A percentile compares a stretch with the other conserved stretches of the same genome.
phyloP scores from a whole-genome alignment of 306 rosid species.

The Citrullus amarus region DNA sequence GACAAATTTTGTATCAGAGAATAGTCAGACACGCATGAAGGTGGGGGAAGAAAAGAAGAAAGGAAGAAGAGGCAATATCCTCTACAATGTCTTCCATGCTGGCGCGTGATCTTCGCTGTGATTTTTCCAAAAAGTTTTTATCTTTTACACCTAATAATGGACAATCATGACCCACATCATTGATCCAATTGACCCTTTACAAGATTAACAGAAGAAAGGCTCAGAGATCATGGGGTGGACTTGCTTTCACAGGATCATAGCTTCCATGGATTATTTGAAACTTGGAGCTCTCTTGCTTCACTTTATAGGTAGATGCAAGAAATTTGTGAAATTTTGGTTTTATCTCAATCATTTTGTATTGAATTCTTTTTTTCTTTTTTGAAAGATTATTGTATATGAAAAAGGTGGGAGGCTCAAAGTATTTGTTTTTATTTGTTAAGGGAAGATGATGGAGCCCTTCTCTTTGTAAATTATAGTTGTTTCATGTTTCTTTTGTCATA shows the following conservation, averaged over 20 bases:
- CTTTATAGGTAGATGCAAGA: not conserved
- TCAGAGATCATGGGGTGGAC: not conserved
- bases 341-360: slow-evolving; percentile 2
- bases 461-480: not conserved
- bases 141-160: not conserved
- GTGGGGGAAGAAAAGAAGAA: not conserved
- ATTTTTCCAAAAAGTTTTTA: not conserved
- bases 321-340: not conserved
- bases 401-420: not conserved
- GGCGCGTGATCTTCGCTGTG: slow-evolving; percentile 1
- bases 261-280: not conserved
- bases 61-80: slow-evolving; percentile 6
- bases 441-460: not conserved
- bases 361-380: not conserved
- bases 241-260: not conserved
- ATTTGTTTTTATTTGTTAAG: not conserved
- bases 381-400: not conserved
- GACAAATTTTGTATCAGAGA: slow-evolving; percentile 55
- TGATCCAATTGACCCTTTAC: not conserved
- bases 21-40: slow-evolving; percentile 18
- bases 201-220: not conserved
- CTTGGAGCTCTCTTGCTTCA: not conserved
- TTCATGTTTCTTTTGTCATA: not conserved
- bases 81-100: slow-evolving; percentile 2
- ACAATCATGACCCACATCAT: slow-evolving; percentile 6